Base-by-base conservation (phyloP, 305 asterid species). In the Fraxinus angustifolia region DNA sequence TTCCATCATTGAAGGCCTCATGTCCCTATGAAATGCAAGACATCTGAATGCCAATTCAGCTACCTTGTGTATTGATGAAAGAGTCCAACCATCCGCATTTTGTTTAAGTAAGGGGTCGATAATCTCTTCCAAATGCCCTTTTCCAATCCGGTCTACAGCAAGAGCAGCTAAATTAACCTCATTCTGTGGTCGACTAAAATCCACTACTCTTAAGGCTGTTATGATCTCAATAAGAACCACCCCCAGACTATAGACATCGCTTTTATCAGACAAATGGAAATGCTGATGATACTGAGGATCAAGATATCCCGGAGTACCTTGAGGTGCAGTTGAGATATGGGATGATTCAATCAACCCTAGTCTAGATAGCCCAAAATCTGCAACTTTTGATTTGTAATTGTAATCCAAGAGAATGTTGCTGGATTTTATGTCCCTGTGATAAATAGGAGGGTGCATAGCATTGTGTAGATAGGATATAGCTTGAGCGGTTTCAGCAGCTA, bases 1-100 rank as follows among this genome's bases (percentile, higher is more conserved):
- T 86, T 91, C 91, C 91, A 84, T 89, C 91, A 91, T 91, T 2
- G 90, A 80, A 5, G 94, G 94, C 83, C 94, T 89, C 91, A 88
- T 84, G 14, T 91, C 94, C 76, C 90, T 82, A 73, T 91, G 88
- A 78, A 89, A 91, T 1, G 90, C 89, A 16, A 91, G 90, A 50
- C 94, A 91, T 72, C 91, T 82, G 71, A 91, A 91, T 45, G 94
- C 94, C 89, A 91, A 56, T 75, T 91, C 94, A 0, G 90, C 90
- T 45, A 86, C 91, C 48, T 82, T 91, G 12, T 87, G 88, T 2
- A 89, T 45, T 0, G 92, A 85, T 12, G 85, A 84, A 83, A 75
- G 40, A 3, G 83, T 81, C 91, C 91, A 84, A 0, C 79, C 12
- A 73, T 91, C 90, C 26, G 34, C 34, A 6, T 82, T 67, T 21